Evolutionary conservation across 73 alveolate genomes (phyloP), one percentile per base, ranked within the genome.

Genomic region (Blepharisma japonicum): DNA sequence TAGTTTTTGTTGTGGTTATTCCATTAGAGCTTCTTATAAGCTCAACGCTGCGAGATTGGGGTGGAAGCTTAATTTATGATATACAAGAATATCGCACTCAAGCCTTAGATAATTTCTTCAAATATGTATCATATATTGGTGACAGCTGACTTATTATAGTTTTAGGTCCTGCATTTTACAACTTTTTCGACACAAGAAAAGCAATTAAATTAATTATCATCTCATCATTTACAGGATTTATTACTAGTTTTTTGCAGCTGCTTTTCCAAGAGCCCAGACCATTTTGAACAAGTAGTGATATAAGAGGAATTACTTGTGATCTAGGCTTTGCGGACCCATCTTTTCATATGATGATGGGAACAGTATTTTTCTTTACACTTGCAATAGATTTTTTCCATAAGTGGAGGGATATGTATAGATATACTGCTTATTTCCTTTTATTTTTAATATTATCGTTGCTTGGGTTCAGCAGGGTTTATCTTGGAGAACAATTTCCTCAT

Each of bases 401-500:
- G 4, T 25, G 49, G 47, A 25, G 74, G 47, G 18, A 8, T 20
- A 61, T 14, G 0, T n/a, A 1, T 8, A 8, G 18, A 9, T 14
- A 8, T 18, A 25, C 23, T 20, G 74, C 74, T 20, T 61, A 61
- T 61, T 61, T 25, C 5, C 23, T 61, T 20, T 18, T n/a, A 14
- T 61, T 14, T 20, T n/a, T 11, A 18, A n/a, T 61, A 20, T 2
- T 25, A 9, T 18, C 46, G 5, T 25, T 61, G 11, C 5, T 14
- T 25, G 38, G 14, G 18, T 14, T 39, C 14, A 39, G 47, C 14
- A 39, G 47, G 3, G 14, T 61, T 8, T 61, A 61, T 5, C 23
- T 61, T 14, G 74, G 74, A 61, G 74, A 61, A 25, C 74, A 61
- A 8, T 61, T 61, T 39, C 74, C 74, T 14, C 74, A 61, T 61